Base-by-base conservation (phyloP, 1,284 basidiomycete genomes). In the Thecaphora frezii region DNA sequence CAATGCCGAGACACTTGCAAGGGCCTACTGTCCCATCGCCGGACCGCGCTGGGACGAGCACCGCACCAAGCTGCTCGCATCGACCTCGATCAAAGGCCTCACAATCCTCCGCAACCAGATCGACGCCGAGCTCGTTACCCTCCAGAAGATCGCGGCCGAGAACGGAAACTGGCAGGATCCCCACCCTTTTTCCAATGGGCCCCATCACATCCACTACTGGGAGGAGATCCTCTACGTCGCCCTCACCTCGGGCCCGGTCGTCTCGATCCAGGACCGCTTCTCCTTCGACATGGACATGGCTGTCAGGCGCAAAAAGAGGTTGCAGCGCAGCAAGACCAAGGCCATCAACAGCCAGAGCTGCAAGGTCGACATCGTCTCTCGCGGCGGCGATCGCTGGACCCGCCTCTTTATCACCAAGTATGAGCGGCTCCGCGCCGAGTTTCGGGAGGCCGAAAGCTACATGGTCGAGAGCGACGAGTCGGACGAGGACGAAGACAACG, bases 361-460 rank as follows among this genome's bases (percentile, higher is more conserved):
- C 59, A 73, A 71, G 46, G 62, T 73, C 26, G 69, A 73, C 41
- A 52, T 73, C 13, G 65, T 73, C 16, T 43, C 56, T 2, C n/a
- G 56, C 5, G 62, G 61, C 24, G 71, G 71, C 18, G 36, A 61
- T 24, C 42, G 55, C 1, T 73, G 71, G 71, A 60, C 63, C 2
- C 48, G 63, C 5, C 46, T 71, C 21, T 58, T 64, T 45, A 68
- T 64, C 19, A 48, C 64, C 49, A 69, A 66, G 28, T 57, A 58
- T 13, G 51, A 58, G 10, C 44, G 48, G 18, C 39, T 73, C 10
- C 50, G 69, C 7, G 54, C 66, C 21, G 70, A 73, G 56, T 71
- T 73, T 33, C 46, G 70, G 40, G 66, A 66, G 42, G 68, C 70
- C 2, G 70, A 73, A 45, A 70, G 68, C 45, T 67, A 66, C 43